Percentiles rank a stretch among this genome's conserved stretches.
Evolutionary conservation across 2,329 filamentous ascomycete genomes (phyloP).

Genomic region (Cyphellophora attinorum): DNA sequence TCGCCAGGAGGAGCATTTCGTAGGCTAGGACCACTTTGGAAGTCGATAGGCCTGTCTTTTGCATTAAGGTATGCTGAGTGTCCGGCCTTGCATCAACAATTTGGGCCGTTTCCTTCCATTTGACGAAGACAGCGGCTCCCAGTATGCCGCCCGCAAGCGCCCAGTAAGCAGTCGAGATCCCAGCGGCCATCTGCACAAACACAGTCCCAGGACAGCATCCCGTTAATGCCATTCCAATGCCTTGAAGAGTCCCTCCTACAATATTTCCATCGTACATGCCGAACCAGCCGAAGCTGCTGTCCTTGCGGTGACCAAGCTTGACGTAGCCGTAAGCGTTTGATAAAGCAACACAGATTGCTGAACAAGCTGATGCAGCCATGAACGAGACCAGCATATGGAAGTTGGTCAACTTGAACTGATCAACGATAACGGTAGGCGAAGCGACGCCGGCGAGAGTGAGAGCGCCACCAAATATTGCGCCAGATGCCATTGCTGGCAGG

Average conservation of each 20-base stretch:
- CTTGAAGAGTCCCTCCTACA: conserved; percentile 51
- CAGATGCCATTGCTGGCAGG: conserved; percentile 29
- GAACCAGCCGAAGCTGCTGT: conserved; percentile 44
- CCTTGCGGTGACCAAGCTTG: conserved; percentile 37
- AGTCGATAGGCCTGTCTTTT: conserved; percentile 1
- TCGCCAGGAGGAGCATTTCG: conserved; percentile 28
- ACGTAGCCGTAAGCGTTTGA: conserved; percentile 34
- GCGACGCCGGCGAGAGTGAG: conserved; percentile 51
- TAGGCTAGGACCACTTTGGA: conserved; percentile 27
- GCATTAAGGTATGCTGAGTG: background rate
- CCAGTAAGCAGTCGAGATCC: conserved; percentile 41
- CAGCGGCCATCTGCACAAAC: conserved; percentile 48
- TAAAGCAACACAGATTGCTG: conserved; percentile 42
- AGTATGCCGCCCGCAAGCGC: conserved; percentile 45
- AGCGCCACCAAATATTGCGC: conserved; percentile 53
- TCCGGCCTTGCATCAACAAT: background rate
- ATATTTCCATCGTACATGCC: conserved; percentile 53
- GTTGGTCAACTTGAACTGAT: conserved; percentile 50
- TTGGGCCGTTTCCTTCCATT: background rate
- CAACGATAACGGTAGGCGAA: conserved; percentile 48
- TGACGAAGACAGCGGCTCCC: conserved; percentile 38
- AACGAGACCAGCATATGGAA: conserved; percentile 59
- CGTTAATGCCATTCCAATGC: conserved; percentile 54
- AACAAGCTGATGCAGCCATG: conserved; percentile 50
- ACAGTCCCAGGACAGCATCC: conserved; percentile 58